A percentile compares a stretch with the other conserved stretches of the same genome.
Evolutionary conservation across 306 rosid species (phyloP).

Genomic region (Hippophae gyantsensis): DNA sequence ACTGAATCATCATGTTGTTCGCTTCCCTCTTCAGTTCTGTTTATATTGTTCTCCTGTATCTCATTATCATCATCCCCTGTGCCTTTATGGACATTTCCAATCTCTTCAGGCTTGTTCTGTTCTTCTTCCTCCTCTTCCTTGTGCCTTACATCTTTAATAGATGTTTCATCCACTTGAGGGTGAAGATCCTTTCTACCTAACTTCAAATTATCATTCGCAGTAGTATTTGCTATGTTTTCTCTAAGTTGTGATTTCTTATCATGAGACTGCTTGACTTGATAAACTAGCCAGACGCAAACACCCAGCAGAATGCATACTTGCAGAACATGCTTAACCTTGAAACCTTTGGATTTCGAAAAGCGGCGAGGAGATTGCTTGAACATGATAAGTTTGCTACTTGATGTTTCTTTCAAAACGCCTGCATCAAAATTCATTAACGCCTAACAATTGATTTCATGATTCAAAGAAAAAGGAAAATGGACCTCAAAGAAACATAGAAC

Average conservation of each 20-base stretch:
- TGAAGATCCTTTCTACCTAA: constrained; percentile 71
- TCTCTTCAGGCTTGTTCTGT: constrained; percentile 23
- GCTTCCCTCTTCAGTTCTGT: constrained; percentile 29
- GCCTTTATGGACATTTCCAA: constrained; percentile 12
- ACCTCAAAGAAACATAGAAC: too few relatives aligned
- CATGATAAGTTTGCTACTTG: constrained; percentile 39
- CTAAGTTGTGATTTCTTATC: constrained; percentile 37
- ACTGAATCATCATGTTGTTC: constrained; percentile 28
- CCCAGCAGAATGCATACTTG: constrained; percentile 59
- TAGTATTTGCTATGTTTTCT: constrained; percentile 12
- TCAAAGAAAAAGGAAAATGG: too few relatives aligned
- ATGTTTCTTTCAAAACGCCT: constrained; percentile 26
- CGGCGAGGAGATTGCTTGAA: constrained; percentile 73
- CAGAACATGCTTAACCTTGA: constrained; percentile 90
- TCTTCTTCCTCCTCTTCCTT: constrained; percentile 54
- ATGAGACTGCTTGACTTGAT: constrained; percentile 73
- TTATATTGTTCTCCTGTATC: constrained; percentile 23
- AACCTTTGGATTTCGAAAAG: constrained; percentile 61
- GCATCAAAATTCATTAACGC: constrained; percentile 11
- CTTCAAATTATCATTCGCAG: constrained; percentile 34
- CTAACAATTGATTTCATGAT: too few relatives aligned
- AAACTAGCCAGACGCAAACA: constrained; percentile 75
- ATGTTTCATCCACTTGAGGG: constrained; percentile 40
- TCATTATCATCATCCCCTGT: constrained; percentile 18
- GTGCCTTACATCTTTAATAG: constrained; percentile 48